These are phyloP conservation scores for Sequoia sempervirens DNA, from an alignment of 75 land plant genomes.

Conservation along the genomic window DNA sequence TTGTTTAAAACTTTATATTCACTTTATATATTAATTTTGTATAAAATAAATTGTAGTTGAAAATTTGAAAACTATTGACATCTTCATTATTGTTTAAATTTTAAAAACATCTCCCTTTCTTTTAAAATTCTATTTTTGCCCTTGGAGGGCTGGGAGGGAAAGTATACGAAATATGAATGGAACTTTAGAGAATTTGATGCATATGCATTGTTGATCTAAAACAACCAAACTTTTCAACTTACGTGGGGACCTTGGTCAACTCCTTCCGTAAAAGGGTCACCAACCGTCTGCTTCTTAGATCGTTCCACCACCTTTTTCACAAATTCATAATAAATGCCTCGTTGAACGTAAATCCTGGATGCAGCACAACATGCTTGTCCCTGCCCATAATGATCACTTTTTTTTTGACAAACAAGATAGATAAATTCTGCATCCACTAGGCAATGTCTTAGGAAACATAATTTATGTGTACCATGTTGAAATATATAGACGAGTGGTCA, in stretches of 20 bases:
- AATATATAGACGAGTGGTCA: no score
- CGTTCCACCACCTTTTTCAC: constrained; percentile 14
- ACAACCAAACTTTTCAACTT: background rate
- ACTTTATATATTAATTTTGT: no score
- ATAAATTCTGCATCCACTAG: constrained; percentile 33
- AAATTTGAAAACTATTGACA: no score
- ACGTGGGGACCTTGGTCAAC: constrained; percentile 28
- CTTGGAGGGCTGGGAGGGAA: no score
- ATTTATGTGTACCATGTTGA: no score
- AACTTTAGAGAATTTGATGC: no score
- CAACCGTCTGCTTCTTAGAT: constrained; percentile 11
- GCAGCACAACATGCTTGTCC: constrained; percentile 22
- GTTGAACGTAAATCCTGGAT: constrained; percentile 22
- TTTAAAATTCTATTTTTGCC: no score
- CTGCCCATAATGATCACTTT: constrained; percentile 23
- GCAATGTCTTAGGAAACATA: background rate
- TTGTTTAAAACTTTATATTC: no score
- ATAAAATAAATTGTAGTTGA: no score
- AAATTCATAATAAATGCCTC: constrained; percentile 21
- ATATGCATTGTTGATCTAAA: background rate
- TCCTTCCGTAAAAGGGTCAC: constrained; percentile 21
- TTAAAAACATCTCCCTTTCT: no score
- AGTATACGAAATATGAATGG: no score
- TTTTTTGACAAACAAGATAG: constrained; percentile 28
- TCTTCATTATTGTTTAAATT: no score